Conservation (phyloP, 257 asterid species). For the Fraxinus pennsylvanica region DNA sequence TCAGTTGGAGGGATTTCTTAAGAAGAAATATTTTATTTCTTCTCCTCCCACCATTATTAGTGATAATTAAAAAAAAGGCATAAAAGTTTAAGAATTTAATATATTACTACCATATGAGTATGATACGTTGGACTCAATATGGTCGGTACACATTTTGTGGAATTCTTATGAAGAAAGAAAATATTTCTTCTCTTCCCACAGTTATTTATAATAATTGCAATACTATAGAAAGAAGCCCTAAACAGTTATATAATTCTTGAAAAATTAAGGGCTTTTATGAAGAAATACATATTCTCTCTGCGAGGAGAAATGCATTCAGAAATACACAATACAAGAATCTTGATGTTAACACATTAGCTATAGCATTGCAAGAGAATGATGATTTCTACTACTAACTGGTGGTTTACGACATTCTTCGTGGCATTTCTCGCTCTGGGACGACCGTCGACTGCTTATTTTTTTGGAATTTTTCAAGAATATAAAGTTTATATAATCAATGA, state of each 20-base stretch:
- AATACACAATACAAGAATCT: too few relatives aligned
- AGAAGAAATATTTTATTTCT: neutral
- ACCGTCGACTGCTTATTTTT: slow-evolving; percentile 7
- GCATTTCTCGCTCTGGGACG: slow-evolving; percentile 4
- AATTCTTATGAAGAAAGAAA: neutral
- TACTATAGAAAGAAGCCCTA: slow-evolving; percentile 18
- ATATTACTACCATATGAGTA: too few relatives aligned
- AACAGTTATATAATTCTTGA: neutral
- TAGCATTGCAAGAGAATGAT: neutral
- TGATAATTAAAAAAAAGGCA: neutral
- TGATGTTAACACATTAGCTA: neutral
- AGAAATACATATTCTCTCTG: neutral
- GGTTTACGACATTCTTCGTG: neutral
- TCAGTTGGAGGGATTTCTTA: neutral
- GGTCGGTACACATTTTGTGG: neutral
- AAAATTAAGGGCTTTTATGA: slow-evolving; percentile 10
- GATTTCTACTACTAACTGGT: neutral
- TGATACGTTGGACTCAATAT: too few relatives aligned
- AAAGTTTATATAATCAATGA: slow-evolving; percentile 38
- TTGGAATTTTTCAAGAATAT: slow-evolving; percentile 37
- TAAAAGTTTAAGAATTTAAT: too few relatives aligned
- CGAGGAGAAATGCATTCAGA: neutral
- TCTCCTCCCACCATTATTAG: neutral
- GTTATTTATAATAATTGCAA: slow-evolving; percentile 7
- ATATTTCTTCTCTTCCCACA: neutral